phyloP scores from a whole-genome alignment of 768 basidiomycete genomes.

The Xanthoconium stramineum region DNA sequence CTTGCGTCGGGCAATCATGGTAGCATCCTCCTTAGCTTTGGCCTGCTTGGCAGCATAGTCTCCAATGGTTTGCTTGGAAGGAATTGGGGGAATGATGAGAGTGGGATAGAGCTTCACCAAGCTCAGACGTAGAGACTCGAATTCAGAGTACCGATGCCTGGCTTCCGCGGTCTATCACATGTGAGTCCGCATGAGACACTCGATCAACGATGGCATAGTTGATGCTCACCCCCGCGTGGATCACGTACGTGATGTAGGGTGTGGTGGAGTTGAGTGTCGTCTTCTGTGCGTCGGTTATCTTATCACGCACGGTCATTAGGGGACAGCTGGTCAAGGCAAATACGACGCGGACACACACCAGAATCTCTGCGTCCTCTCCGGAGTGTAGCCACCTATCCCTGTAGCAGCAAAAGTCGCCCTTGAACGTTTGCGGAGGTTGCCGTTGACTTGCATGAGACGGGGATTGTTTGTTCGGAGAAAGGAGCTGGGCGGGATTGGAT shows the following conservation, averaged over 20 bases:
- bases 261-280: slow-evolving; percentile 84
- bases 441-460: slow-evolving; percentile 57
- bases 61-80: slow-evolving; percentile 91
- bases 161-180: slow-evolving; percentile 68
- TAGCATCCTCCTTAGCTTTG: slow-evolving; percentile 94
- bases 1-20: slow-evolving; percentile 87
- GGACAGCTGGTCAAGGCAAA: background rate
- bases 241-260: slow-evolving; percentile 93
- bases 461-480: slow-evolving; percentile 49
- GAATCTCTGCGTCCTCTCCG: slow-evolving; percentile 77
- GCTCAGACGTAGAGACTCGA: slow-evolving; percentile 84
- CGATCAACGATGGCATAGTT: slow-evolving; percentile 1
- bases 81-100: slow-evolving; percentile 95
- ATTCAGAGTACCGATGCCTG: slow-evolving; percentile 93
- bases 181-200: slow-evolving; percentile 9
- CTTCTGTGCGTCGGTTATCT: slow-evolving; percentile 97
- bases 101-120: slow-evolving; percentile 91
- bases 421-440: slow-evolving; percentile 51
- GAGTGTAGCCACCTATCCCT: slow-evolving; percentile 77
- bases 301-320: slow-evolving; percentile 19
- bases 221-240: slow-evolving; percentile 72
- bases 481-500: slow-evolving; percentile 38
- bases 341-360: slow-evolving; percentile 43
- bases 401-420: slow-evolving; percentile 75
- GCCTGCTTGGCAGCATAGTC: slow-evolving; percentile 97